Conservation (phyloP, 2,329 filamentous ascomycete genomes). For the Plectosphaerella cucumerina region DNA sequence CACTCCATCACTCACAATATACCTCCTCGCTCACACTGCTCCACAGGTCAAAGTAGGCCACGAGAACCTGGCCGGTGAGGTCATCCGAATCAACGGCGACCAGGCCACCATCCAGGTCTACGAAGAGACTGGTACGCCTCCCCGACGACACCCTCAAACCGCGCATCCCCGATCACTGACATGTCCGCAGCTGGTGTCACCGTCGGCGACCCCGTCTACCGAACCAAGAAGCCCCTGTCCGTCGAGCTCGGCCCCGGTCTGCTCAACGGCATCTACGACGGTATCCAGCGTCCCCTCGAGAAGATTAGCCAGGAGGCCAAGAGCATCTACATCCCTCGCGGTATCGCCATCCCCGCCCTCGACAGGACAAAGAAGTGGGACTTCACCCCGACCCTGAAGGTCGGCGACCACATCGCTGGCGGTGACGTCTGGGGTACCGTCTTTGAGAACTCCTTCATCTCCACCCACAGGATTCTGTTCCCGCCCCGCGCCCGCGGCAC, state of each 20-base stretch:
- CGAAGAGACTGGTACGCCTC: constrained; percentile 82
- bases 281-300: constrained; percentile 92
- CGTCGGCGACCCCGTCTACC: constrained; percentile 86
- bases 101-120: constrained; percentile 98
- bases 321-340: constrained; percentile 96
- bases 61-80: constrained; percentile 89
- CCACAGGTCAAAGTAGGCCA: constrained; percentile 82
- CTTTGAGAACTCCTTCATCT: constrained; percentile 92
- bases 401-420: constrained; percentile 93
- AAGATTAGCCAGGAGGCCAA: constrained; percentile 72
- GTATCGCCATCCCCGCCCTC: constrained; percentile 81
- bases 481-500: constrained; percentile 86
- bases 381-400: constrained; percentile 86
- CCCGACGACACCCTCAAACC: neutral
- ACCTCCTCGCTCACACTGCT: constrained; percentile 5
- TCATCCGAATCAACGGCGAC: constrained; percentile 95
- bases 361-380: constrained; percentile 95
- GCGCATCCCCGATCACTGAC: neutral
- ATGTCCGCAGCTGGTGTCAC: constrained; percentile 73
- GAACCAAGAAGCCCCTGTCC: constrained; percentile 92
- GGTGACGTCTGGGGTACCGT: constrained; percentile 95
- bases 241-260: constrained; percentile 96
- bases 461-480: constrained; percentile 88
- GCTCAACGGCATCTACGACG: constrained; percentile 99
- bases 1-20: neutral